Conservation (phyloP, 441 rosid genomes). For the Erodium moschatum region DNA sequence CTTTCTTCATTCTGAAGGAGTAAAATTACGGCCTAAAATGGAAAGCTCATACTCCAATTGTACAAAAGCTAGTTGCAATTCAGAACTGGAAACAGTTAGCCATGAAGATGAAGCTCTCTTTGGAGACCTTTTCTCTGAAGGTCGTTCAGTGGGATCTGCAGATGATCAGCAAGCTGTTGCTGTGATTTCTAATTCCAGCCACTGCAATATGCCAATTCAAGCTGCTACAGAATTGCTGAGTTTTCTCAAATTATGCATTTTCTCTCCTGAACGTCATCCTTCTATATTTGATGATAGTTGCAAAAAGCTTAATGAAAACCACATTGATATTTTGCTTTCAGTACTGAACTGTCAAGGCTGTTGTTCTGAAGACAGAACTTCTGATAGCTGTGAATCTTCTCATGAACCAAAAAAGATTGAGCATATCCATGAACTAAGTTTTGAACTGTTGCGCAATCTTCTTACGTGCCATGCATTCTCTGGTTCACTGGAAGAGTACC, state of each 20-base stretch:
- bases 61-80: slow-evolving; percentile 48
- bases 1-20: slow-evolving; percentile 82
- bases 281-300: slow-evolving; percentile 69
- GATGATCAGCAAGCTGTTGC: slow-evolving; percentile 75
- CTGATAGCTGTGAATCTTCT: slow-evolving; percentile 39
- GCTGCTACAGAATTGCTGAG: slow-evolving; percentile 73
- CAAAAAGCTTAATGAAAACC: slow-evolving; percentile 50
- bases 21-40: slow-evolving; percentile 60
- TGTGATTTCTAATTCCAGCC: slow-evolving; percentile 39
- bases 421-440: slow-evolving; percentile 53
- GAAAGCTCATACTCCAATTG: slow-evolving; percentile 61
- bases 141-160: slow-evolving; percentile 66
- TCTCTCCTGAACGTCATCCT: slow-evolving; percentile 66
- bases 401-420: slow-evolving; percentile 58
- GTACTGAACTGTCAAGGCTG: slow-evolving; percentile 44
- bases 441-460: slow-evolving; percentile 71
- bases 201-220: slow-evolving; percentile 73
- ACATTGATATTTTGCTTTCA: slow-evolving; percentile 78
- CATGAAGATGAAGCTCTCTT: slow-evolving; percentile 99
- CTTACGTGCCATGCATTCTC: slow-evolving; percentile 53
- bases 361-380: slow-evolving; percentile 40
- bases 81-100: slow-evolving; percentile 73
- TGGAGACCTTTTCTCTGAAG: slow-evolving; percentile 95
- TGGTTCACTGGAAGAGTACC: slow-evolving; percentile 66
- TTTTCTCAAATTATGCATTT: slow-evolving; percentile 65